phyloP scores from a whole-genome alignment of 1,284 basidiomycete genomes.

The Sporisorium graminicola region DNA sequence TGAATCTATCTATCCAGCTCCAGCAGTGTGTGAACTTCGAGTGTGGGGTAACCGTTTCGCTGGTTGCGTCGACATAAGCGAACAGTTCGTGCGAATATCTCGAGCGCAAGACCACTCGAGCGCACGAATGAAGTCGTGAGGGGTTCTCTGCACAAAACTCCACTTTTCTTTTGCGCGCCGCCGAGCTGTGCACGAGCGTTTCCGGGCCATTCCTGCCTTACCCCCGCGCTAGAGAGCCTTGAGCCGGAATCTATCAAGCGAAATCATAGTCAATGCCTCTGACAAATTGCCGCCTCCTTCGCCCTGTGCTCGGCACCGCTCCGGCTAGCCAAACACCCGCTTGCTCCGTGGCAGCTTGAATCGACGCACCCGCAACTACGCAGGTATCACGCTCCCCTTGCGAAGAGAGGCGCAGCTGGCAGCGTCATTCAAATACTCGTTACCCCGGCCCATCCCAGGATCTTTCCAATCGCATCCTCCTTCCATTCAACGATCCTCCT shows the following conservation, averaged over 20 bases:
- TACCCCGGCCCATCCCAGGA: neutral
- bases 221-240: neutral
- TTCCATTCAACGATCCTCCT: neutral
- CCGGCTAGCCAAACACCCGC: neutral
- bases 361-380: neutral
- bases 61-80: conserved; percentile 15
- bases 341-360: neutral
- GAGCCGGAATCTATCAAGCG: conserved; percentile 1
- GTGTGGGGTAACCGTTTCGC: conserved; percentile 15
- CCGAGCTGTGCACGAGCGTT: neutral
- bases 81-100: conserved; percentile 20
- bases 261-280: too few relatives aligned
- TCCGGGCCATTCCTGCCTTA: neutral
- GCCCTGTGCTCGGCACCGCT: too few relatives aligned
- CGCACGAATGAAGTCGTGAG: too few relatives aligned
- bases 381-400: conserved; percentile 4
- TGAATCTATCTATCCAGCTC: neutral
- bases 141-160: too few relatives aligned
- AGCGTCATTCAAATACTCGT: conserved; percentile 34
- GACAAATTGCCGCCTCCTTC: neutral
- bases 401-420: neutral
- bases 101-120: conserved; percentile 1
- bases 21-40: neutral
- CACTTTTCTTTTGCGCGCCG: conserved; percentile 2
- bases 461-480: conserved; percentile 9